Conservation (phyloP, 2,329 filamentous ascomycete species). For the Penicillium hesseltinei region DNA sequence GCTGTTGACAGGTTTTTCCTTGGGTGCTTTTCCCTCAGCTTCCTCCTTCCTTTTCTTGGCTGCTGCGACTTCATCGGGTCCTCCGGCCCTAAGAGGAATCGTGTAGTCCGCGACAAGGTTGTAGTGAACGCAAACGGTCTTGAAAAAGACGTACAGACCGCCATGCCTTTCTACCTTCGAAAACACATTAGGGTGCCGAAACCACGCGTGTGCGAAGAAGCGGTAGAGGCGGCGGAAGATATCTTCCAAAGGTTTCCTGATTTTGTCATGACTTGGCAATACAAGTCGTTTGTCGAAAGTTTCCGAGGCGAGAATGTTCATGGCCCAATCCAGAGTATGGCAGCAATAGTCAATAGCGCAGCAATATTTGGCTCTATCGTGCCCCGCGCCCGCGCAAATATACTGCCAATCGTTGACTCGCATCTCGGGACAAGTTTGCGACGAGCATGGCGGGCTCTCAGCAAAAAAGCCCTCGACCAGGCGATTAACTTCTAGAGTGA, state of each 20-base stretch:
- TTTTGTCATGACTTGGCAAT: background rate
- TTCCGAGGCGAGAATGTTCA: slow-evolving; percentile 90
- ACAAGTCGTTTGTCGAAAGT: slow-evolving; percentile 64
- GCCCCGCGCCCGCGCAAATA: slow-evolving; percentile 64
- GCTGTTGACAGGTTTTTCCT: slow-evolving; percentile 26
- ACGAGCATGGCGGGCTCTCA: slow-evolving; percentile 84
- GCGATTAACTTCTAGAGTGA: slow-evolving; percentile 90
- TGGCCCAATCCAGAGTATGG: slow-evolving; percentile 96
- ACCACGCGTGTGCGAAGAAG: slow-evolving; percentile 99
- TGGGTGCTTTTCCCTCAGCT: background rate
- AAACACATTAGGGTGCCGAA: slow-evolving; percentile 91
- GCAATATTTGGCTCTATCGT: slow-evolving; percentile 49
- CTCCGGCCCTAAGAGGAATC: slow-evolving; percentile 88
- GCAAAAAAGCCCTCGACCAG: slow-evolving; percentile 91
- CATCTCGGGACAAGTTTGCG: slow-evolving; percentile 93
- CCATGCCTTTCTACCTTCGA: slow-evolving; percentile 88
- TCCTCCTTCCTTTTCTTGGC: slow-evolving; percentile 6
- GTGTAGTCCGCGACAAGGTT: slow-evolving; percentile 92
- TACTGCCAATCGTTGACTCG: slow-evolving; percentile 99
- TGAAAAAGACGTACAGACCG: slow-evolving; percentile 95
- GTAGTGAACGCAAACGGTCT: slow-evolving; percentile 87
- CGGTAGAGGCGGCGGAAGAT: slow-evolving; percentile 92
- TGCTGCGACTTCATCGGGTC: slow-evolving; percentile 57
- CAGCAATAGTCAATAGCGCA: slow-evolving; percentile 99
- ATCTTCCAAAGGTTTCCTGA: slow-evolving; percentile 72